Evolutionary conservation across 225 moss, liverwort and hornwort genomes (phyloP).

Genomic region (Rhytidiadelphus loreus): DNA sequence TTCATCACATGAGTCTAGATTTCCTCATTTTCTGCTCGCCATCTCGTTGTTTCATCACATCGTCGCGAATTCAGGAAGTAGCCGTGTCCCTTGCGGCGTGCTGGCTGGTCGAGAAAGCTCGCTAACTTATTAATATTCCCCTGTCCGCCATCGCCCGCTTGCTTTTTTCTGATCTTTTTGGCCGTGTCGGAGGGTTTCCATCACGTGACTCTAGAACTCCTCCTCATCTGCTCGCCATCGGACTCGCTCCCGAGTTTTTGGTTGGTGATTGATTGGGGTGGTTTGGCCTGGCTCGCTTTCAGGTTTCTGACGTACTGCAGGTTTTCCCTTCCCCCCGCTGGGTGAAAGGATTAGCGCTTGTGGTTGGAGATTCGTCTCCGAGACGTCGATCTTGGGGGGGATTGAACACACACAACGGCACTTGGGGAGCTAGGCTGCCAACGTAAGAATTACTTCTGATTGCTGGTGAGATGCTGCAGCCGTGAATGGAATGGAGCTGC

Average conservation of each 20-base stretch:
- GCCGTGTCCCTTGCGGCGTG: not conserved
- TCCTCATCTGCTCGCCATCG: too few relatives aligned
- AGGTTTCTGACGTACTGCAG: not conserved
- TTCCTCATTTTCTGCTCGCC: not conserved
- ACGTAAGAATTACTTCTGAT: too few relatives aligned
- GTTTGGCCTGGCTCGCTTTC: not conserved
- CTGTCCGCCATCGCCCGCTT: too few relatives aligned
- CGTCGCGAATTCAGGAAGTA: not conserved
- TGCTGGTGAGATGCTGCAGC: not conserved
- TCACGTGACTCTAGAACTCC: too few relatives aligned
- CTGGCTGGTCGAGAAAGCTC: not conserved
- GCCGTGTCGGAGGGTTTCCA: too few relatives aligned
- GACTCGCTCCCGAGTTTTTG: not conserved
- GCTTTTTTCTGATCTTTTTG: too few relatives aligned
- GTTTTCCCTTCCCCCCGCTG: not conserved
- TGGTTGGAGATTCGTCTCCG: not conserved
- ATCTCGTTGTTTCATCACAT: not conserved
- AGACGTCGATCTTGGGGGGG: not conserved
- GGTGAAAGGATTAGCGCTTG: not conserved
- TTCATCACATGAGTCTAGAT: not conserved
- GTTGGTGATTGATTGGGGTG: not conserved
- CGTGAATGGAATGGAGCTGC: not conserved
- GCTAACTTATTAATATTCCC: too few relatives aligned
- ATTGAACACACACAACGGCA: not conserved
- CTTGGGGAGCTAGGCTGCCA: not conserved